phyloP scores from a whole-genome alignment of 306 rosid species.

The Fagus sylvatica region DNA sequence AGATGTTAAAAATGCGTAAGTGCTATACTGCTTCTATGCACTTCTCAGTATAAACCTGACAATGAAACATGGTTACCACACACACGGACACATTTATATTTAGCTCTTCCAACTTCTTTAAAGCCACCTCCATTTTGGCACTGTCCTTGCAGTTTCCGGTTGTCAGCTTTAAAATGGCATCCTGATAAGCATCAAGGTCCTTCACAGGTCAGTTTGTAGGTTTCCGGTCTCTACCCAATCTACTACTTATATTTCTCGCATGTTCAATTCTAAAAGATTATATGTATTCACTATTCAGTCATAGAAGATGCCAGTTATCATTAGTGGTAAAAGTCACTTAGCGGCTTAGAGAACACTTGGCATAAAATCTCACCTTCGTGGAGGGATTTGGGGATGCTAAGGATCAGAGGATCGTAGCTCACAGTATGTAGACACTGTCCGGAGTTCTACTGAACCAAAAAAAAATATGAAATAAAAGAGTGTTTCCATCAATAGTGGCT shows the following conservation, averaged over 20 bases:
- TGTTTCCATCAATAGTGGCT: too few species aligned
- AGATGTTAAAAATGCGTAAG: constrained; percentile 92
- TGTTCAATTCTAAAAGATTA: neutral
- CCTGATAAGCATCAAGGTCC: constrained; percentile 90
- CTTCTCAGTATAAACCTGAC: neutral
- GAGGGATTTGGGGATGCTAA: neutral
- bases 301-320: neutral
- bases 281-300: neutral
- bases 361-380: neutral
- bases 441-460: too few species aligned
- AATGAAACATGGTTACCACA: neutral
- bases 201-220: constrained; percentile 65
- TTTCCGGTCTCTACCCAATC: constrained; percentile 1
- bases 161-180: constrained; percentile 94
- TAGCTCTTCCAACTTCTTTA: neutral
- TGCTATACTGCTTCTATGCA: neutral
- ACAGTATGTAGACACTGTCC: neutral
- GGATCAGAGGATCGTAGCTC: neutral
- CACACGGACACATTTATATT: neutral
- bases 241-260: neutral
- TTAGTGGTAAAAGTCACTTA: neutral
- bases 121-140: neutral
- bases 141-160: constrained; percentile 59
- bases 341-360: neutral
- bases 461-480: too few species aligned